Evolutionary conservation across 23 red algal species (phyloP).

Genomic region (Cyanidioschyzon merolae): DNA sequence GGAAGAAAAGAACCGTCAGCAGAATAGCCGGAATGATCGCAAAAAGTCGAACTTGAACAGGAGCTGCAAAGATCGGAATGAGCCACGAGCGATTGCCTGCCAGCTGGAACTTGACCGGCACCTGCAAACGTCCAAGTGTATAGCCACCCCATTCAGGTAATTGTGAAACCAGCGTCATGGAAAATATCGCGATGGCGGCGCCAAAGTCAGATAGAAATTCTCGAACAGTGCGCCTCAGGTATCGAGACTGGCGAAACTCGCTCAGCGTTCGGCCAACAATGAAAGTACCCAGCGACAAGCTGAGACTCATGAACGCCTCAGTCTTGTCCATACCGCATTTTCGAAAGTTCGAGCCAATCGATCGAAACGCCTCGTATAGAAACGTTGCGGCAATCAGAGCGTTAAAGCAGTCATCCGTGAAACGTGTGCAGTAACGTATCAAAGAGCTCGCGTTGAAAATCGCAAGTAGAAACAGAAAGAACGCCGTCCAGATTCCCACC

Average conservation of each 20-base stretch:
- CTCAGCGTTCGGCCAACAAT: slow-evolving; percentile 39
- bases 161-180: slow-evolving; percentile 46
- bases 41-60: slow-evolving; percentile 32
- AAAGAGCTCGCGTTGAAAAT: slow-evolving; percentile 58
- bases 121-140: slow-evolving; percentile 38
- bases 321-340: slow-evolving; percentile 62
- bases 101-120: slow-evolving; percentile 48
- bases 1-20: slow-evolving; percentile 74
- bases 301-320: slow-evolving; percentile 40
- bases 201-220: slow-evolving; percentile 70
- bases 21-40: slow-evolving; percentile 68
- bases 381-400: slow-evolving; percentile 85
- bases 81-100: slow-evolving; percentile 51
- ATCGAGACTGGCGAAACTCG: slow-evolving; percentile 47
- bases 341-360: slow-evolving; percentile 34
- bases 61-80: slow-evolving; percentile 45
- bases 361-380: slow-evolving; percentile 51
- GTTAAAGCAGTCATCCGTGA: slow-evolving; percentile 96
- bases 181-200: slow-evolving; percentile 47
- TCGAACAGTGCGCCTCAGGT: slow-evolving; percentile 41
- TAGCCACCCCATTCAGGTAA: slow-evolving; percentile 35
- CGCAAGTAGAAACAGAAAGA: slow-evolving; percentile 56
- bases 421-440: slow-evolving; percentile 90
- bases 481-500: slow-evolving; percentile 79
- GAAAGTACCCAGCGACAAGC: slow-evolving; percentile 59